Base-by-base conservation (phyloP, 2,329 filamentous ascomycete species). In the Fusarium miscanthi region DNA sequence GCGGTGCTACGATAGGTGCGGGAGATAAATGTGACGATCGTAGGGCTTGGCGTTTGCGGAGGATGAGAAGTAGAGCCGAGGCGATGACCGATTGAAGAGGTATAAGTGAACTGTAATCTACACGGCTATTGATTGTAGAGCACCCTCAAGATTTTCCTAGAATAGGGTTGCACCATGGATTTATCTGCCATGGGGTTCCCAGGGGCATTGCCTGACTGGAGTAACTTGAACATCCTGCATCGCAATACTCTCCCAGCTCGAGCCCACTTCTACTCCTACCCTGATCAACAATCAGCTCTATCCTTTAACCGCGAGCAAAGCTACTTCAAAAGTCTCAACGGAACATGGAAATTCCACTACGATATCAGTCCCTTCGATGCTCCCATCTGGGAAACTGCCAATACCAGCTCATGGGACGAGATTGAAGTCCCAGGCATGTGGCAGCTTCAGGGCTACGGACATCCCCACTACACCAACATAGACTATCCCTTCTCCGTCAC, bases 381-480 rank as follows among this genome's bases (percentile, higher is more conserved):
- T 0, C 66, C 61, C 7, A 56, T 63, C 6, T 70, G 61, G 68
- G 16, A 70, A 21, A 66, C 45, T 0, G 46, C 61, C 2, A 70
- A 70, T 6, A 45, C 21, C 4, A 56, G 31, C 2, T 66, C 66
- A 17, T 70, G 66, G 66, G 49, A 23, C 27, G 81, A 87, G 41
- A 88, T 92, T 41, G 75, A 83, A 11, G 91, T 93, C 1, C 92
- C 91, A 0, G 89, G 90, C 19, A 89, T 90, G 83, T 94, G 92
- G 92, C 91, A 93, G 79, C 82, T 92, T 3, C 88, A 92, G 75
- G 91, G 91, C 19, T 89, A 88, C 72, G 91, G 91, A 7, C 81
- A 82, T 27, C 91, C 91, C 4, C 90, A 92, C 54, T 93, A 93
- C 76, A 93, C 91, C 14, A 94, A 94, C 70, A 83, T 91, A 56